Conservation (phyloP, 1,284 basidiomycete species). For the Abortiporus biennis region DNA sequence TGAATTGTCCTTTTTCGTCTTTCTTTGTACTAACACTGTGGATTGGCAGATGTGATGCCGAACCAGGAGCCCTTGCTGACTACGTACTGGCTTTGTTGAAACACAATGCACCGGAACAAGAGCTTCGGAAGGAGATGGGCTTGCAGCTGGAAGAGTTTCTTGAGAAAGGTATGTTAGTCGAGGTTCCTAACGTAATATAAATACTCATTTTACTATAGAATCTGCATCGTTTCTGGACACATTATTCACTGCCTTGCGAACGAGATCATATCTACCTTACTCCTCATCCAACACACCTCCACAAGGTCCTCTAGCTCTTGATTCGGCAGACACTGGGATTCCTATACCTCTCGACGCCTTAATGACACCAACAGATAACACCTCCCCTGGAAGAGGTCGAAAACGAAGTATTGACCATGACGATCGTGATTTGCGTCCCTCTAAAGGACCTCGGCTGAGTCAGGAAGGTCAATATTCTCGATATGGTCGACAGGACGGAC, state of each 20-base stretch:
- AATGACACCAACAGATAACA: slow-evolving; percentile 35
- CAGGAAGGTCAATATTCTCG: slow-evolving; percentile 59
- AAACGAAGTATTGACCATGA: slow-evolving; percentile 62
- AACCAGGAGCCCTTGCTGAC: slow-evolving; percentile 89
- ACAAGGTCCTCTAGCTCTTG: slow-evolving; percentile 23
- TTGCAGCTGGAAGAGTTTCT: slow-evolving; percentile 88
- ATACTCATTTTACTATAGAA: slow-evolving; percentile 38
- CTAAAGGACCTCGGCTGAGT: slow-evolving; percentile 65
- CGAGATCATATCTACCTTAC: slow-evolving; percentile 81
- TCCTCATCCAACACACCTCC: slow-evolving; percentile 24
- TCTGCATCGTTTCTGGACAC: slow-evolving; percentile 75
- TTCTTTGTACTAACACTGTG: slow-evolving; percentile 10
- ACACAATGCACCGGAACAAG: slow-evolving; percentile 79
- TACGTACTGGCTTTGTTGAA: slow-evolving; percentile 94
- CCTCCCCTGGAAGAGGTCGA: slow-evolving; percentile 45
- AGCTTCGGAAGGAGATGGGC: slow-evolving; percentile 76
- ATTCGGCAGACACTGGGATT: slow-evolving; percentile 55
- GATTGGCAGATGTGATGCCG: slow-evolving; percentile 84
- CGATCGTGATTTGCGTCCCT: slow-evolving; percentile 51
- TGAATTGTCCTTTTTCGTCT: slow-evolving; percentile 20
- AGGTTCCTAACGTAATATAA: slow-evolving; percentile 4
- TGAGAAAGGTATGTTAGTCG: slow-evolving; percentile 63
- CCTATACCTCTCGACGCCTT: slow-evolving; percentile 72
- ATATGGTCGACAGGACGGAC: slow-evolving; percentile 31
- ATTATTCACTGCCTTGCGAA: slow-evolving; percentile 76